Conservation (phyloP, 2,329 filamentous ascomycete genomes). For the Sodiomyces alkalinus region DNA sequence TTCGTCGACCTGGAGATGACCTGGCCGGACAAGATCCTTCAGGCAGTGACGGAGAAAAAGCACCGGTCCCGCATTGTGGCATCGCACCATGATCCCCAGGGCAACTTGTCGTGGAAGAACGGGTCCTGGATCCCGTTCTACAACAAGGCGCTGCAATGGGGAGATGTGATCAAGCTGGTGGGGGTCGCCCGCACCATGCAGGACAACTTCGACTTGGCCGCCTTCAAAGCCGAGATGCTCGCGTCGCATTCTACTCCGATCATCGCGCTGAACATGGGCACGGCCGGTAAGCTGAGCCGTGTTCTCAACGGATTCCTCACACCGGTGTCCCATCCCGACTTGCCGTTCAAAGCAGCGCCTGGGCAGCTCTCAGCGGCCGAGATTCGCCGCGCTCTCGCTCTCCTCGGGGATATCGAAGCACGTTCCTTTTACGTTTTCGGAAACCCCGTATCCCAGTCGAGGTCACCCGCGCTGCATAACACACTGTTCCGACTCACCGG, state of each 20-base stretch:
- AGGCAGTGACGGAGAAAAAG: constrained; percentile 49
- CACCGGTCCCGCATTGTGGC: constrained; percentile 74
- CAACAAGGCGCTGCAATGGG: constrained; percentile 78
- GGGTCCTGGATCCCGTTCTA: constrained; percentile 87
- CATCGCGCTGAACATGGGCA: constrained; percentile 93
- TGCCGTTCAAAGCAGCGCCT: constrained; percentile 89
- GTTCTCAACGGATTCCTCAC: constrained; percentile 89
- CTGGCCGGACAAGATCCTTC: constrained; percentile 61
- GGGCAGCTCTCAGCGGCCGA: constrained; percentile 85
- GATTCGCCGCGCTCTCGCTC: constrained; percentile 61
- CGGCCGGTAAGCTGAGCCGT: constrained; percentile 72
- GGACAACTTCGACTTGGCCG: constrained; percentile 74
- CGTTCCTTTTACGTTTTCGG: constrained; percentile 82
- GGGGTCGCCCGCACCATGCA: constrained; percentile 61
- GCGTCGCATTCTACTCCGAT: constrained; percentile 64
- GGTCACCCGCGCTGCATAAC: constrained; percentile 85
- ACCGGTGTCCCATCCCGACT: constrained; percentile 73
- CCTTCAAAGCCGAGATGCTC: constrained; percentile 66
- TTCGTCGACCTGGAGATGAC: constrained; percentile 90
- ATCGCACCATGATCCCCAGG: constrained; percentile 81
- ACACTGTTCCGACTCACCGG: constrained; percentile 61
- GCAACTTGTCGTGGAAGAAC: constrained; percentile 71
- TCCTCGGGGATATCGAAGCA: constrained; percentile 63
- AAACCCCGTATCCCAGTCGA: constrained; percentile 64
- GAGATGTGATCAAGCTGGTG: constrained; percentile 88